A percentile compares a stretch with the other conserved stretches of the same genome.
Conservation (phyloP, 2,329 filamentous ascomycete species). For the Fusarium chuoi region DNA sequence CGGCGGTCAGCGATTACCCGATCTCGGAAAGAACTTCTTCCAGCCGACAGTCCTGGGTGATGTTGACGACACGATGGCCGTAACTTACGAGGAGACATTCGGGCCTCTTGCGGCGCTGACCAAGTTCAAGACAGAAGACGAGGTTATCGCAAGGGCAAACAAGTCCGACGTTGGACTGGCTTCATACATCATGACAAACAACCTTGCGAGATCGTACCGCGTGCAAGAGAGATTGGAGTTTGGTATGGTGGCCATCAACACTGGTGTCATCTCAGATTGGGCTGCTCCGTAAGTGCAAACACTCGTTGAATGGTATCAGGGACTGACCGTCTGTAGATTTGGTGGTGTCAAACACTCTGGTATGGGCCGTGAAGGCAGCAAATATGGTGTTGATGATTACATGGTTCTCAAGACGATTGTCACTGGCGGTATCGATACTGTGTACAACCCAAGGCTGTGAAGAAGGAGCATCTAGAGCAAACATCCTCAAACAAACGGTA, state of each 20-base stretch:
- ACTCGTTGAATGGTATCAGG: not conserved
- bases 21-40: slow-evolving; percentile 76
- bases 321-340: slow-evolving; percentile 51
- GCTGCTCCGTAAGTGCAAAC: slow-evolving; percentile 39
- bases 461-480: not conserved
- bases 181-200: slow-evolving; percentile 75
- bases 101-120: slow-evolving; percentile 72
- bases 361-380: slow-evolving; percentile 69
- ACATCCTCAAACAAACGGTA: not conserved
- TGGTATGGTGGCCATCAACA: slow-evolving; percentile 76
- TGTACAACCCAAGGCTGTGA: slow-evolving; percentile 4
- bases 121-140: slow-evolving; percentile 72
- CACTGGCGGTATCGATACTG: slow-evolving; percentile 43
- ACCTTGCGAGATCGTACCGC: slow-evolving; percentile 72
- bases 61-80: slow-evolving; percentile 67
- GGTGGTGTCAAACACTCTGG: slow-evolving; percentile 72
- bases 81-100: slow-evolving; percentile 71
- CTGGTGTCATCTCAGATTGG: slow-evolving; percentile 54
- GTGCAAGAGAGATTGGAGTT: slow-evolving; percentile 74
- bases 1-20: slow-evolving; percentile 71
- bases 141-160: slow-evolving; percentile 69
- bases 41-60: slow-evolving; percentile 72
- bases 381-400: slow-evolving; percentile 70
- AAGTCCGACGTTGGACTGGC: slow-evolving; percentile 71
- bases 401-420: slow-evolving; percentile 66